phyloP scores from a whole-genome alignment of 163 green algal species.

The Volvox carteri region DNA sequence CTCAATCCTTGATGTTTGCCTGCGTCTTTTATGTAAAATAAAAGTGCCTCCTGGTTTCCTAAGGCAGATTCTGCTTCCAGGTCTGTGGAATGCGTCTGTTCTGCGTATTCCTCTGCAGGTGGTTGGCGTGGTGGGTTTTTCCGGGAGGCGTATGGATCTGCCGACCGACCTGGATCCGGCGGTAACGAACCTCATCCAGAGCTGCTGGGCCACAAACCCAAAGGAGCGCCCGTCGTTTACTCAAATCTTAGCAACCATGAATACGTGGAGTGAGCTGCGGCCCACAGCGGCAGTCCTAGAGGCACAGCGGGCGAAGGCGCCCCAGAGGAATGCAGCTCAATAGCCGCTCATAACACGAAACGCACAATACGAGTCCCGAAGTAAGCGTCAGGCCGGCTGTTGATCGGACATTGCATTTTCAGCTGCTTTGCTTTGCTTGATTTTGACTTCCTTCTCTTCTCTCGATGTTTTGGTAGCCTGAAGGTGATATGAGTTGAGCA shows the following conservation, averaged over 20 bases:
- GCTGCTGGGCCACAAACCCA: conserved; percentile 78
- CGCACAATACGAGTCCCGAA: no score
- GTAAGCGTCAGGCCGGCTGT: no score
- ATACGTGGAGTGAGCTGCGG: conserved; percentile 42
- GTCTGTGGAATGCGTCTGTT: no score
- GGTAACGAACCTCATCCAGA: conserved; percentile 78
- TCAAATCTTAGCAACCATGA: conserved; percentile 66
- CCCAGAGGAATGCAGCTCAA: neutral
- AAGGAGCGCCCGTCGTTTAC: conserved; percentile 77
- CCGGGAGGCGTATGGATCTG: conserved; percentile 78
- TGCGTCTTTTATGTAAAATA: no score
- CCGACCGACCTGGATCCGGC: conserved; percentile 72
- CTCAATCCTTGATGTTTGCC: no score
- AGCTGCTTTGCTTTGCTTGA: neutral
- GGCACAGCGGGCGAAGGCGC: conserved; percentile 4
- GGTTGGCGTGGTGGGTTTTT: conserved; percentile 89
- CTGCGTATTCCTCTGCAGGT: no score
- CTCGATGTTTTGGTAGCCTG: neutral
- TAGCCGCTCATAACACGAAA: no score
- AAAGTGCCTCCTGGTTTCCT: no score
- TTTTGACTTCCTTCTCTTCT: neutral
- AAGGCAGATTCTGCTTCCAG: no score
- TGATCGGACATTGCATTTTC: neutral
- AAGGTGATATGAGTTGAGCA: conserved; percentile 1
- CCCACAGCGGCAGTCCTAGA: conserved; percentile 12